Base-by-base conservation (phyloP, 2,329 filamentous ascomycete species). In the Neonectria ditissima region DNA sequence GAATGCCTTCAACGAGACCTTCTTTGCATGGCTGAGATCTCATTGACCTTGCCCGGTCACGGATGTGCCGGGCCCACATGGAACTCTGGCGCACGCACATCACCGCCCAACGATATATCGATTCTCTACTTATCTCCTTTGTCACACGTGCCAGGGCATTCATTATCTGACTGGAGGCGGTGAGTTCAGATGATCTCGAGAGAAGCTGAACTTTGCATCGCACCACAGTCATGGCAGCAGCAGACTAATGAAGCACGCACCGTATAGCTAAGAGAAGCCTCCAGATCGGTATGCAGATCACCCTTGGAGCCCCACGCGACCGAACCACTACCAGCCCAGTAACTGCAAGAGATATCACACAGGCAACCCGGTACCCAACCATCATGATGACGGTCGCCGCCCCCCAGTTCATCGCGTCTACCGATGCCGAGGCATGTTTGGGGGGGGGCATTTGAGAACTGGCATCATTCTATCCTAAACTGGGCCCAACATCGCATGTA, bases 221-320 rank as follows among this genome's bases (percentile, higher is more conserved):
- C 65, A 64, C 69, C 65, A 62, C 67, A 48, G 34, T 50, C 55
- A 61, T 60, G 20, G 61, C 47, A 63, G 61, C 47, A 63, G 30
- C 39, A 39, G 55, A 56, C 70, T 72, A 72, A 56, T 37, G 32
- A 66, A 63, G 70, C 70, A 73, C 62, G 69, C 63, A 53, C 69
- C 67, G 70, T 72, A 63, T 70, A 73, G 65, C 62, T 62, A 64
- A 56, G 54, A 69, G 68, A 57, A 39, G 55, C 59, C 64, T 62
- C 53, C 52, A 67, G 61, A 72, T 70, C 67, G 65, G 64, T 54
- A 69, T 73, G 62, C 54, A 71, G 62, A 63, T 65, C 67, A 48
- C 59, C 63, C 18, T 55, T 50, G 37, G 37, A 34, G 58, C 60
- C 54, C 64, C 69, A 63, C 43, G 57, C 54, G 59, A 20, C 47